phyloP scores from a whole-genome alignment of 371 early-diverging fungal genomes.

The Syncephalastrum contaminatum region DNA sequence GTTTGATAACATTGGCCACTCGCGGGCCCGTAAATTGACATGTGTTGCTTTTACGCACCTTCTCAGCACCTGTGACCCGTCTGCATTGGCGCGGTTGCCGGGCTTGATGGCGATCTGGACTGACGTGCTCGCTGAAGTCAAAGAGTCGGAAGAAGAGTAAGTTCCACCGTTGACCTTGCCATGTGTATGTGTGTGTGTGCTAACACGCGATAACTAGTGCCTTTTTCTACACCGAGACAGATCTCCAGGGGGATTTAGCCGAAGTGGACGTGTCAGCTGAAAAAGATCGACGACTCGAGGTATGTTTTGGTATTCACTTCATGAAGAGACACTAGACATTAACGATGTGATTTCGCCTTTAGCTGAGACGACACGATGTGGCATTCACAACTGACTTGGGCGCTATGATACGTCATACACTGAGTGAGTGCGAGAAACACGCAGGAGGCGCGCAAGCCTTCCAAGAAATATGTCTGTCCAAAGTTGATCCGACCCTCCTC shows the following conservation, averaged over 20 bases:
- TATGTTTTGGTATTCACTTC: constrained; percentile 18
- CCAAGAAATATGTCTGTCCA: constrained; percentile 40
- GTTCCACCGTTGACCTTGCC: background rate
- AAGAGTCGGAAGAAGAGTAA: constrained; percentile 62
- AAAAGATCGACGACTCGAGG: constrained; percentile 38
- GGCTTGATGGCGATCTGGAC: constrained; percentile 64
- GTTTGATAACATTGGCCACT: constrained; percentile 78
- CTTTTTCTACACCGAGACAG: constrained; percentile 65
- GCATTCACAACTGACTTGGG: constrained; percentile 59
- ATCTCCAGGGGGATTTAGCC: constrained; percentile 53
- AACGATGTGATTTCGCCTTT: constrained; percentile 4
- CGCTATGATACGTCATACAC: constrained; percentile 46
- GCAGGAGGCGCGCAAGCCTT: constrained; percentile 43
- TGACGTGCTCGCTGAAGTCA: constrained; percentile 63
- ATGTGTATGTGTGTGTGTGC: too few relatives aligned
- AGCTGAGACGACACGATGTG: constrained; percentile 54
- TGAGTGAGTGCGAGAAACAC: constrained; percentile 38
- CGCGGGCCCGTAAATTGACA: constrained; percentile 69
- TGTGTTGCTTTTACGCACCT: constrained; percentile 70
- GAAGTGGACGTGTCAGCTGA: constrained; percentile 60
- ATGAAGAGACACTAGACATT: constrained; percentile 5
- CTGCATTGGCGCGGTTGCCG: constrained; percentile 43
- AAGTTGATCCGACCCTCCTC: constrained; percentile 52
- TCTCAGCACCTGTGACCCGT: constrained; percentile 52
- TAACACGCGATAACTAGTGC: constrained; percentile 29